Evolutionary conservation across 2,329 filamentous ascomycete species (phyloP).

Genomic region (Aureobasidium leucospermi): DNA sequence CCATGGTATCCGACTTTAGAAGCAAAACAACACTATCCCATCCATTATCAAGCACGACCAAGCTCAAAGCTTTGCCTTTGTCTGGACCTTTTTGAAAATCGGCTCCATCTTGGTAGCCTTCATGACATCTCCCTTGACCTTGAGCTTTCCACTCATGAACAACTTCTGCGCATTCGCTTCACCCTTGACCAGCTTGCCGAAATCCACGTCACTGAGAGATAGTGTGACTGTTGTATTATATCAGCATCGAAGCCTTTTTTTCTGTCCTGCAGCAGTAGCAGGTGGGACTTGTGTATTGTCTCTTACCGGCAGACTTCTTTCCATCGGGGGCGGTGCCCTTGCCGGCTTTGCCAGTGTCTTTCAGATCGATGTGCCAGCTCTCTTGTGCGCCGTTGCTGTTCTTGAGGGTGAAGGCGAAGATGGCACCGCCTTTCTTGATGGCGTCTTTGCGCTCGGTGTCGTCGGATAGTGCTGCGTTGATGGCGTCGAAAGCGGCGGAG

Average conservation of each 20-base stretch:
- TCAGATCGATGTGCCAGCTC: conserved; percentile 93
- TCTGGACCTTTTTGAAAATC: conserved; percentile 80
- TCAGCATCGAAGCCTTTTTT: background rate
- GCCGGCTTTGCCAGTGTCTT: conserved; percentile 75
- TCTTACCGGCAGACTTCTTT: conserved; percentile 73
- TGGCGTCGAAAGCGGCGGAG: conserved; percentile 84
- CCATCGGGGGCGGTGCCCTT: conserved; percentile 62
- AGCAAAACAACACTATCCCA: background rate
- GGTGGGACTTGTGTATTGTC: background rate
- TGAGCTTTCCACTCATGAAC: conserved; percentile 98
- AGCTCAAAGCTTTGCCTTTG: conserved; percentile 63
- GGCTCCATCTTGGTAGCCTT: conserved; percentile 96
- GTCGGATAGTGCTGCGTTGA: conserved; percentile 64
- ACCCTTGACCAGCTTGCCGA: conserved; percentile 71
- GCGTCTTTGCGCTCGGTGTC: conserved; percentile 75
- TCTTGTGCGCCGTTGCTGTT: conserved; percentile 73
- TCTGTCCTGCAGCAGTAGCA: background rate
- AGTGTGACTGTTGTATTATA: conserved; percentile 61
- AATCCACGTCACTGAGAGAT: conserved; percentile 75
- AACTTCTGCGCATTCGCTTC: conserved; percentile 91
- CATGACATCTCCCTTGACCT: conserved; percentile 98
- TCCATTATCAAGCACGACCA: background rate
- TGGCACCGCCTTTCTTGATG: conserved; percentile 76
- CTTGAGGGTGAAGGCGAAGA: conserved; percentile 90
- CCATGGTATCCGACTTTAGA: background rate